Base-by-base conservation (phyloP, 192 early-diverging fungal genomes). In the Coemansia umbellata region DNA sequence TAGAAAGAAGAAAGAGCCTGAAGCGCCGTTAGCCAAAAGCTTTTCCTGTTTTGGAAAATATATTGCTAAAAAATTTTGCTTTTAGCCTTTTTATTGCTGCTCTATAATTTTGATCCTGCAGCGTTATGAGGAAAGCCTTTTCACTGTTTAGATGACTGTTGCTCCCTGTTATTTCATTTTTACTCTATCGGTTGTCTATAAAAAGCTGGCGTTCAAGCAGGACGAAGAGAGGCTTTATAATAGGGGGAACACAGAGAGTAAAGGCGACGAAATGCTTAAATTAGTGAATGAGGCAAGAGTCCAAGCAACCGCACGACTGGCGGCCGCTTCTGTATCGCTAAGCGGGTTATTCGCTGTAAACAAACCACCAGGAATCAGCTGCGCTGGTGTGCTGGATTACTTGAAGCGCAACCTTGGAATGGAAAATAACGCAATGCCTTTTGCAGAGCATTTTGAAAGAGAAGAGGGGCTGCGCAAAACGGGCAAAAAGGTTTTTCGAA, bases 331-430 rank as follows among this genome's bases (percentile, higher is more conserved):
- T 19, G 21, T 21, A 4, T 18, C 54, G 4, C 40, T 62, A 3
- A 30, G 55, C 44, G 73, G 73, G 14, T 21, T 76, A 30, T 64
- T 76, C 17, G 66, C 73, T 8, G 57, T 76, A 4, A 69, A 76
- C 58, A 76, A 76, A 23, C 73, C 73, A 3, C 58, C 73, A 3
- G 73, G 73, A 8, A 76, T 76, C 47, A 76, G 66, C 66, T 57
- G 73, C 42, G 39, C 65, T 0, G 73, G 66, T 1, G 31, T 76
- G 8, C 50, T 76, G 3, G 66, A 69, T 37, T 76, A 69, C 50
- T 36, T 76, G 39, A 76, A 76, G 37, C 54, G 64, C 27, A 76
- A 76, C 58, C 41, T 52, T 6, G 63, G 61, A 1, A 53, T 23
- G 8, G 51, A 32, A 10, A 8, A 23, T 1, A n/a, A 3, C 3